Evolutionary conservation across 2,329 filamentous ascomycete species (phyloP), one percentile per base, ranked within the genome.

Genomic region (Periconia sp.): DNA sequence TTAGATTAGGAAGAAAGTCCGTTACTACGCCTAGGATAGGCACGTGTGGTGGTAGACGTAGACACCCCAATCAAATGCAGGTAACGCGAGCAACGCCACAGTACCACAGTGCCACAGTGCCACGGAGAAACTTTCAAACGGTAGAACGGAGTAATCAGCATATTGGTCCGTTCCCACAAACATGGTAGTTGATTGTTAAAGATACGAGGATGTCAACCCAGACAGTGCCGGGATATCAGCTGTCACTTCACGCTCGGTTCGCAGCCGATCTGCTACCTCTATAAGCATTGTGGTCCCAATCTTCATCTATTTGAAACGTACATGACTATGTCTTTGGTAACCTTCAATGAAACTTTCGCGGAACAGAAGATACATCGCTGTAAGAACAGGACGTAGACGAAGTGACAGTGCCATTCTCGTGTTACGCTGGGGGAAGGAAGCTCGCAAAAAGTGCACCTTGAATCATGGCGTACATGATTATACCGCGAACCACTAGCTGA

Each of bases 351-450:
- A 12, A 28, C 12, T 25, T n/a, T n/a, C n/a, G n/a, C n/a, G 23
- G 23, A 15, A 18, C 29, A 32, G 6, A 4, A 17, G 29, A 9
- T 17, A 9, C 29, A 32, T n/a, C 16, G 16, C 11, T 18, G 29
- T 17, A 18, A 10, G 16, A 12, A 18, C 6, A 16, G 29, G 7
- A 10, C 13, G 13, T 9, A 18, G 6, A 13, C 13, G 11, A 15
- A 21, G 13, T 18, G 16, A n/a, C 17, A 23, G 21, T 4, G 4
- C 10, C 5, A 12, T 5, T 22, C 9, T 15, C 7, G 4, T 24
- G 7, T 72, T 54, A 95, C 16, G 94, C 94, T 29, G 94, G 94
- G 4, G 94, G 94, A 35, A 99, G 77, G 67, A 99, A 99, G 3
- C 85, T 91, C 4, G 91, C 86, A 75, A 90, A 99, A 29, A 99